Conservation (phyloP, 1,284 basidiomycete genomes). For the Albatrellus sp. region DNA sequence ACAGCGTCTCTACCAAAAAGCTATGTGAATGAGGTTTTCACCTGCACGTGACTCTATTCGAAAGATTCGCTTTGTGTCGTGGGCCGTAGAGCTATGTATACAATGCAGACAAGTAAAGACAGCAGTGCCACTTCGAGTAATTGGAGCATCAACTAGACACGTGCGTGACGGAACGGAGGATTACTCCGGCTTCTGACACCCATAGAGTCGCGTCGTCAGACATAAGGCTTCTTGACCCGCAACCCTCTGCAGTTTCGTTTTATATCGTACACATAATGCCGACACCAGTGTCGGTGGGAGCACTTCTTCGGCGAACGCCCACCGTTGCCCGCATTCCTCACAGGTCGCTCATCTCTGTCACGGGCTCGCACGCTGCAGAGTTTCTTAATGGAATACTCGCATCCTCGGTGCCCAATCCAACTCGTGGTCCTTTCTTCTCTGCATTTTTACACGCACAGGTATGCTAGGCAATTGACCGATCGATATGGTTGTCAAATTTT, state of each 20-base stretch:
- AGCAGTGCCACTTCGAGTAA: too few species aligned
- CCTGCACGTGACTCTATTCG: too few species aligned
- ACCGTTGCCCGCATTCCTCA: constrained; percentile 50
- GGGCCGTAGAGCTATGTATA: too few species aligned
- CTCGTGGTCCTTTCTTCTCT: constrained; percentile 55
- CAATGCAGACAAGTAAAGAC: too few species aligned
- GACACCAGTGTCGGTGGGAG: constrained; percentile 25
- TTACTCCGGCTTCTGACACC: background rate
- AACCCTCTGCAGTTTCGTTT: too few species aligned
- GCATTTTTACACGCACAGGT: constrained; percentile 84
- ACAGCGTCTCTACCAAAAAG: too few species aligned
- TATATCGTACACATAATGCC: constrained; percentile 14
- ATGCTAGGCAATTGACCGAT: constrained; percentile 1
- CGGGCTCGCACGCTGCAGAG: constrained; percentile 72
- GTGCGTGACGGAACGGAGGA: background rate
- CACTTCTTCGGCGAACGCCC: constrained; percentile 37
- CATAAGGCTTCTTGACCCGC: too few species aligned
- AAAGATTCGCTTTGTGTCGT: too few species aligned
- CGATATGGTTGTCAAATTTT: constrained; percentile 18
- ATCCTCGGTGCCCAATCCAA: constrained; percentile 38
- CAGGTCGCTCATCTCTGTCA: constrained; percentile 61
- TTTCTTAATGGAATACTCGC: constrained; percentile 86
- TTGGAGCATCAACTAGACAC: background rate
- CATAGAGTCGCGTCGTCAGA: too few species aligned
- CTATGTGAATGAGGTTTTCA: too few species aligned